Evolutionary conservation across 495 filamentous ascomycete species (phyloP), one percentile per base, ranked within the genome.

Genomic region (Penicillium subrubescens): DNA sequence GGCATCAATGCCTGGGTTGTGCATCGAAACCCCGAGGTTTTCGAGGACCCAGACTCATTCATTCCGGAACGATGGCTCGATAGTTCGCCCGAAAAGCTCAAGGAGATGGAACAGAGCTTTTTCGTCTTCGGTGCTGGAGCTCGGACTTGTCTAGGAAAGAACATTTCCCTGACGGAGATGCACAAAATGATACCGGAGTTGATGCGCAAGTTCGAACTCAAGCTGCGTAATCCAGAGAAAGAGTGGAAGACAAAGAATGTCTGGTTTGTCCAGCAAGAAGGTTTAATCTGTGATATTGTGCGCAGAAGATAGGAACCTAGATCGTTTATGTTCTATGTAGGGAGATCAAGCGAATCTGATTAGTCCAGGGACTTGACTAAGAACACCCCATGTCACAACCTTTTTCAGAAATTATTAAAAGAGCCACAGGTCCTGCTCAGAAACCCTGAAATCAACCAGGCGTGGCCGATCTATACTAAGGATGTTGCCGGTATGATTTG

Each of bases 181-280:
- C 89, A 91, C 66, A 95, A 95, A 79, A 69, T 94, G 46, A 83
- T 93, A 21, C 92, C 91, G 51, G 88, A 83, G 61, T 79, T 94
- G 66, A 71, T 93, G 66, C 80, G 88, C 61, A 77, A 85, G 61
- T 94, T 92, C 74, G 87, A 91, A 59, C 75, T 87, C n/a, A 50
- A 61, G 17, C 41, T 75, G 39, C 66, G 61, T 23, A 55, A 66
- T 11, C 60, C 67, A 2, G 61, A 56, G 60, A 60, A 68, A 31
- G 61, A 70, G 27, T 77, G 71, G 71, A 72, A 63, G 50, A 68
- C 63, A 5, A 53, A 35, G 31, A 76, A 78, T 64, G 63, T 67
- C 19, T 76, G 75, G 73, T 77, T 79, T 59, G 73, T 79, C 31
- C 68, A 76, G 41, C 77, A 79, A 63, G 70, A 67, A 29, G 75